phyloP scores from a whole-genome alignment of 495 filamentous ascomycete species.

The Evernia prunastri region DNA sequence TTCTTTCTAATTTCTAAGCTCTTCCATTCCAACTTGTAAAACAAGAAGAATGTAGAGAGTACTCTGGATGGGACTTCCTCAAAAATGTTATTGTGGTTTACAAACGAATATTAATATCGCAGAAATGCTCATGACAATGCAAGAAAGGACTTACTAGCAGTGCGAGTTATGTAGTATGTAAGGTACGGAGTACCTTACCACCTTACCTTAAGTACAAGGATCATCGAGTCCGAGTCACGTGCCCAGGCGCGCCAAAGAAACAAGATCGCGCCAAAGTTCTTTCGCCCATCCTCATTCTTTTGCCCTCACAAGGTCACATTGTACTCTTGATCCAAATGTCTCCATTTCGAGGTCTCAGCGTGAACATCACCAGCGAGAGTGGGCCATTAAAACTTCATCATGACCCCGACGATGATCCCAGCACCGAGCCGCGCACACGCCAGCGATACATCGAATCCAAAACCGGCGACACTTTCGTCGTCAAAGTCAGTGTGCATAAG shows the following conservation, averaged over 20 bases:
- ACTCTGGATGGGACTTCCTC: no score
- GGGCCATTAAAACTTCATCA: slow-evolving; percentile 14
- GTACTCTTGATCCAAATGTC: neutral
- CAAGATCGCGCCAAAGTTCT: no score
- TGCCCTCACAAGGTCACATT: no score
- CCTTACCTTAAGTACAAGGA: no score
- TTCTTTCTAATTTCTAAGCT: no score
- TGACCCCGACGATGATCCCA: slow-evolving; percentile 20
- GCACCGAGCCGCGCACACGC: neutral
- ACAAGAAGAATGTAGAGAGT: no score
- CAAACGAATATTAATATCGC: no score
- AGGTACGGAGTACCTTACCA: neutral
- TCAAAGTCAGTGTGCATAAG: slow-evolving; percentile 11
- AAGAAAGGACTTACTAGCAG: neutral
- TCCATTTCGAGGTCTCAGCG: slow-evolving; percentile 5
- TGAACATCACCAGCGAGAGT: slow-evolving; percentile 17
- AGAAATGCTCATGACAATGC: neutral
- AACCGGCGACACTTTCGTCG: slow-evolving; percentile 20
- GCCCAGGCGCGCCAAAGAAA: neutral
- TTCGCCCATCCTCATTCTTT: no score
- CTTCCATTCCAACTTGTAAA: neutral
- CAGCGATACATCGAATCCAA: slow-evolving; percentile 22
- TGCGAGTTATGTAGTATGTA: no score
- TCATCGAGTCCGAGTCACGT: neutral
- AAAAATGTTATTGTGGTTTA: no score